phyloP scores from a whole-genome alignment of 805 yeast species.

The Danielia oregonensis region DNA sequence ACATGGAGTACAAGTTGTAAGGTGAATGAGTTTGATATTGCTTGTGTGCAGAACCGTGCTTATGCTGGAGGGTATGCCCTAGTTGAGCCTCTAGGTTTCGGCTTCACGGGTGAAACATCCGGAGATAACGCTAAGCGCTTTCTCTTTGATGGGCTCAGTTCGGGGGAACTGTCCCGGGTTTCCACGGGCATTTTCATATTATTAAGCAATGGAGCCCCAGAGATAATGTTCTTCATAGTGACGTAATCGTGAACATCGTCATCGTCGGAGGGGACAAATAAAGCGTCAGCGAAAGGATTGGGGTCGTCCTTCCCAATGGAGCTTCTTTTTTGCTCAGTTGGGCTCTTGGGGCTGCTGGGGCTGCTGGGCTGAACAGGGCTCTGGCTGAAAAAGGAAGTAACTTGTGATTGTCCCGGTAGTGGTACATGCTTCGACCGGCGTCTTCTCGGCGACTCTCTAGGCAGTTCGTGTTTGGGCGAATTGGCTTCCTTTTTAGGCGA shows the following conservation, averaged over 20 bases:
- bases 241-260: conserved; percentile 5
- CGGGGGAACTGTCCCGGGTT: conserved; percentile 6
- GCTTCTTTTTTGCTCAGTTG: too few species aligned
- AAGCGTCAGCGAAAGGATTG: conserved; percentile 5
- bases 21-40: too few species aligned
- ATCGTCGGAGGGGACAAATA: conserved; percentile 12
- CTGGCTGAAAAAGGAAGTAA: conserved; percentile 16
- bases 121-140: conserved; percentile 10
- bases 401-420: conserved; percentile 16
- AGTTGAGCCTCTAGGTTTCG: conserved; percentile 2
- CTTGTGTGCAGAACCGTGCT: neutral
- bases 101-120: conserved; percentile 11
- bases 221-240: conserved; percentile 5
- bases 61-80: neutral
- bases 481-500: conserved; percentile 4
- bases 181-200: conserved; percentile 1
- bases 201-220: conserved; percentile 7
- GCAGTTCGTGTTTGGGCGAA: too few species aligned
- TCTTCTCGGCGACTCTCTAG: too few species aligned
- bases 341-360: too few species aligned
- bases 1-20: too few species aligned
- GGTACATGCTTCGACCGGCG: conserved; percentile 5
- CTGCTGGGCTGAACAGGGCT: too few species aligned
- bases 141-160: conserved; percentile 15
- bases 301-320: too few species aligned